These are phyloP conservation scores for Coniochaeta sp. DNA, from an alignment of 2,329 filamentous ascomycete species.

Conservation along the genomic window DNA sequence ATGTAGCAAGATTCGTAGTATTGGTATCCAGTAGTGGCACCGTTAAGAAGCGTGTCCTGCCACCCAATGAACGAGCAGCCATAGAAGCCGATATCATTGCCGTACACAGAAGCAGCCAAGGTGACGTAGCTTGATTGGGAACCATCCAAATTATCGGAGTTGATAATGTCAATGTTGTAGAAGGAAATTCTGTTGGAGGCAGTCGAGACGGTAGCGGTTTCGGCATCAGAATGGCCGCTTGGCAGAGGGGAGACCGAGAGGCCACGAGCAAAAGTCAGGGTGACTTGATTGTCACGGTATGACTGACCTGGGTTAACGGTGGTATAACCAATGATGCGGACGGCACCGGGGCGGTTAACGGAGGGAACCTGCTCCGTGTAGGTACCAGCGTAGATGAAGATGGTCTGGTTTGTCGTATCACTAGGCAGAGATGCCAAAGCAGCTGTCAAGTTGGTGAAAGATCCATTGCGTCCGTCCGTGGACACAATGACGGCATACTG, in stretches of 20 bases:
- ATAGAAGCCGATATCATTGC: slow-evolving; percentile 29
- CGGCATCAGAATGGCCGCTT: slow-evolving; percentile 34
- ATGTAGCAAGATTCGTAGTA: slow-evolving; percentile 29
- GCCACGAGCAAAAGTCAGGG: slow-evolving; percentile 31
- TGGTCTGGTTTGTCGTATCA: slow-evolving; percentile 19
- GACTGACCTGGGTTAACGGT: slow-evolving; percentile 28
- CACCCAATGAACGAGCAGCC: slow-evolving; percentile 31
- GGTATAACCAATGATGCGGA: slow-evolving; percentile 38
- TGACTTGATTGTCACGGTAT: slow-evolving; percentile 48
- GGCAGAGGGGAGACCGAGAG: slow-evolving; percentile 2
- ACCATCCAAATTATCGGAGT: slow-evolving; percentile 10
- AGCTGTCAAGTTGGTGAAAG: slow-evolving; percentile 19
- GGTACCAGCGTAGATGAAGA: slow-evolving; percentile 8
- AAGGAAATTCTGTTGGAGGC: slow-evolving; percentile 36
- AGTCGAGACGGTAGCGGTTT: slow-evolving; percentile 29
- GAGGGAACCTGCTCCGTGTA: slow-evolving; percentile 13
- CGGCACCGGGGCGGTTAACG: slow-evolving; percentile 11
- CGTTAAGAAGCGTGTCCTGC: slow-evolving; percentile 35
- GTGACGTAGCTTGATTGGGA: slow-evolving; percentile 14
- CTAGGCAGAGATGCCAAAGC: slow-evolving; percentile 17
- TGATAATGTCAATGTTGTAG: slow-evolving; percentile 47
- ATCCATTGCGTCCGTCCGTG: slow-evolving; percentile 15
- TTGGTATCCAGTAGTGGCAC: slow-evolving; percentile 27
- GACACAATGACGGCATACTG: slow-evolving; percentile 33
- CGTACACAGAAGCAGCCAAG: slow-evolving; percentile 30